Evolutionary conservation across 2,329 filamentous ascomycete species (phyloP), one percentile per base, ranked within the genome.

Genomic region (Grosmannia serpens): DNA sequence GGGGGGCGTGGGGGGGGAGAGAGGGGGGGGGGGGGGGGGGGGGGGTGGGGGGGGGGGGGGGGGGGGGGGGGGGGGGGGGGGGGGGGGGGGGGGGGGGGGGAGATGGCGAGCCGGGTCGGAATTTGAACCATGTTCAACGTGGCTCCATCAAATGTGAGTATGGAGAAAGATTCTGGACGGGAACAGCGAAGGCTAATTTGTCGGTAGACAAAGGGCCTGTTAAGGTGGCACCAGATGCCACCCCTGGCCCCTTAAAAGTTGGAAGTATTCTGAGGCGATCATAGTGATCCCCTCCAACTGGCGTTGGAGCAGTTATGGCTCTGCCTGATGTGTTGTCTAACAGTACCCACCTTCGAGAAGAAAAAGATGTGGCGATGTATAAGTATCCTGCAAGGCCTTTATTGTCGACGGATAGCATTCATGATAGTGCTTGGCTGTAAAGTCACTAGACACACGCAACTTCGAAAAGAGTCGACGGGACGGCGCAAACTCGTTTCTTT

Each of bases 91-190:
- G 58, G 49, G 53, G 51, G 29, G 27, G 50, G 31, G 24, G 33
- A 57, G 57, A 60, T 50, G 38, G 53, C 50, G 51, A 62, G 64
- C 57, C 63, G 62, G 63, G 61, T 64, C 64, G 64, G 65, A 65
- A 66, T 66, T 62, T 66, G 66, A 68, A 64, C 64, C 64, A 60
- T 65, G 65, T 64, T 67, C 69, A 63, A 71, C 69, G 70, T 71
- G 70, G 70, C 69, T 70, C 69, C 69, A 67, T 62, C 64, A 53
- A 58, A 55, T 64, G 60, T 60, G 58, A 59, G 47, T 53, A 55
- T 52, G 56, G 57, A 56, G 47, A 31, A 51, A 52, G 53, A 53
- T 49, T 59, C 59, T 62, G 62, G 61, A 62, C 59, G 62, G 61
- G 57, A 61, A 63, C 47, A 61, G 64, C 44, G 62, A 63, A 63